These are phyloP conservation scores for Posidonia australis DNA, from an alignment of 106 monocot genomes.

Conservation along the genomic window DNA sequence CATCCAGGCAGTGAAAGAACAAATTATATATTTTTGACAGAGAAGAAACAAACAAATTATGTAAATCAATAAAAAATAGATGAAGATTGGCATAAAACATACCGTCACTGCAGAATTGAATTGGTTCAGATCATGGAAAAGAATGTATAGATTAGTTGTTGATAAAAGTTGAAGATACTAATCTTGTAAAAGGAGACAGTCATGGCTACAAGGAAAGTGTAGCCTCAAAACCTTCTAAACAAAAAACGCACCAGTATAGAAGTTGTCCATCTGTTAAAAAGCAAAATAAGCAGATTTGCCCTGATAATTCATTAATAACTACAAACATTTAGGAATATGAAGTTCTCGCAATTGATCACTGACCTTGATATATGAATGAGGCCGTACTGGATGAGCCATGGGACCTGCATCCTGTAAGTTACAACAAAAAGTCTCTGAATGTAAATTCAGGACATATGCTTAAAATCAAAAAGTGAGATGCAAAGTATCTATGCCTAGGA, in stretches of 20 bases:
- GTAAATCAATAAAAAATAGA: not conserved
- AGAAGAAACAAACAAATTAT: constrained; percentile 7
- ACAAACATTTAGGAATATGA: not conserved
- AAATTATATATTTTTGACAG: not conserved
- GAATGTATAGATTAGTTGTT: not conserved
- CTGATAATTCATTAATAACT: not conserved
- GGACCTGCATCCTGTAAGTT: constrained; percentile 83
- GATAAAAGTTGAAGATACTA: not conserved
- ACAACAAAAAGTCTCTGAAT: not conserved
- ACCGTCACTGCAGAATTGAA: constrained; percentile 68
- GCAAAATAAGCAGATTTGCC: not conserved
- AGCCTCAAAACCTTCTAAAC: not conserved
- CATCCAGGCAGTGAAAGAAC: constrained; percentile 3
- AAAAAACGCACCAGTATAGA: constrained; percentile 66
- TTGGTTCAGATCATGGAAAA: not conserved
- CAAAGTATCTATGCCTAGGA: too few species aligned
- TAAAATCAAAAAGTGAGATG: too few species aligned
- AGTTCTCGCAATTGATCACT: not conserved
- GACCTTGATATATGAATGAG: constrained; percentile 99
- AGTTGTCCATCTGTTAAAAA: constrained; percentile 91
- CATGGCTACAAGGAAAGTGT: not conserved
- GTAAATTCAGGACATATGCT: not conserved
- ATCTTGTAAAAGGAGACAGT: not conserved
- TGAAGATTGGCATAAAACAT: constrained; percentile 7
- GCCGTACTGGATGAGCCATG: constrained; percentile 97